A percentile compares a stretch with the other conserved stretches of the same genome.
These are phyloP conservation scores for Scutellaria baicalensis DNA, from an alignment of 257 asterid genomes.

Conservation along the genomic window DNA sequence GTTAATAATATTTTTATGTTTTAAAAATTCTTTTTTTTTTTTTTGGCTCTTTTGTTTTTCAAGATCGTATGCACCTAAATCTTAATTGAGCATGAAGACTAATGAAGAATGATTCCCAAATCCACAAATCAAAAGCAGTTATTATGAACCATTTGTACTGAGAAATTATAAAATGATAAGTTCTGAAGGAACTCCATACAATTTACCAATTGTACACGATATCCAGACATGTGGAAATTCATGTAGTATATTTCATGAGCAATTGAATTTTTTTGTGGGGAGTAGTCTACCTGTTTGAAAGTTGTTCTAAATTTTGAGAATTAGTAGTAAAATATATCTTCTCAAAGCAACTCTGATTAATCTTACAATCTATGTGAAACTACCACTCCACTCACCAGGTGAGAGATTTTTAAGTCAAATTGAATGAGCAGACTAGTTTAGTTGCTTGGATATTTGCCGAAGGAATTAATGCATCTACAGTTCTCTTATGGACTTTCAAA, in stretches of 20 bases:
- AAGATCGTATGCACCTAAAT: background rate
- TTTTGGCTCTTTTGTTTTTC: background rate
- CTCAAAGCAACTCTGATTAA: background rate
- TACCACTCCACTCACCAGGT: background rate
- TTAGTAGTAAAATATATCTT: background rate
- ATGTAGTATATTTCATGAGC: background rate
- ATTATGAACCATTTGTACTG: background rate
- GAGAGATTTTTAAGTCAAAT: background rate
- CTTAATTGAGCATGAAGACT: background rate
- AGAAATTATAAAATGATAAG: background rate
- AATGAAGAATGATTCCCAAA: background rate
- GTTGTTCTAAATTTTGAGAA: background rate
- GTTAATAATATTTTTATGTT: constrained; percentile 7
- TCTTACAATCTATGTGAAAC: background rate
- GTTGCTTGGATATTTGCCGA: background rate
- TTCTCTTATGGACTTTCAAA: background rate
- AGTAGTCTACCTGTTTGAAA: background rate
- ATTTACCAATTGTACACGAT: background rate
- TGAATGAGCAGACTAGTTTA: background rate
- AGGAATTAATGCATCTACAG: background rate
- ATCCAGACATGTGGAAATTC: background rate
- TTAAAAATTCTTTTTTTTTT: background rate
- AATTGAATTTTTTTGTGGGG: background rate
- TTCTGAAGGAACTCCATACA: background rate
- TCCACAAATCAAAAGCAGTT: background rate